Evolutionary conservation across 352 stramenopile genomes (phyloP), one percentile per base, ranked within the genome.

Genomic region (Pythium phragmiticola): DNA sequence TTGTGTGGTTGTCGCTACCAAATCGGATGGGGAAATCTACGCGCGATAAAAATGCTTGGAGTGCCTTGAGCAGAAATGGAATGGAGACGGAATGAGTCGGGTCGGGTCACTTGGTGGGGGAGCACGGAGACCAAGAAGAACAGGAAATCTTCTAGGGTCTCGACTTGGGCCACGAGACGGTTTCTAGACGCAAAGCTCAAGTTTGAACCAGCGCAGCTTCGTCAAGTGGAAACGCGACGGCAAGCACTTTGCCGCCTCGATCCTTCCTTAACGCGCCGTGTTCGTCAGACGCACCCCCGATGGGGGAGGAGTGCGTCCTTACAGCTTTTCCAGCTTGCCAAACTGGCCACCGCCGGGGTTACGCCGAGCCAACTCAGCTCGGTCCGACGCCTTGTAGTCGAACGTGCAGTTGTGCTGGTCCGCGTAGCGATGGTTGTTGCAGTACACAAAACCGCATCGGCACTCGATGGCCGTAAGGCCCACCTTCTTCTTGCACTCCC

Each of bases 401-500:
- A 94, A 96, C 36, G 68, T 76, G 75, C 88, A 96, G 63, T 66
- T 74, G 74, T 96, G 90, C 68, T 95, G 77, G 52, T 97, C 86
- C 13, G 86, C 78, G 69, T 95, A 97, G 11, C 89, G 84, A 72
- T 97, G 90, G 43, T 63, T 73, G 63, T 73, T 88, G 74, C 90
- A 97, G 66, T 92, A 96, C 23, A 96, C 78, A 60, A 85, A 95
- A 58, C 87, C 87, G 60, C 90, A 97, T 48, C 85, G 83, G 70
- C 90, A 97, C 67, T 94, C 85, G 58, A 96, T 92, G 19, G 87
- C 90, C 21, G 87, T 95, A 7, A 96, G 75, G 0, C 90, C 88
- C 19, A 96, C 83, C 72, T 97, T 97, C 75, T 96, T 96, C 74
- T 90, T 93, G 80, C 90, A 97, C 60, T 92, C 81, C 78, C 87